A percentile compares a stretch with the other conserved stretches of the same genome.
Conservation (phyloP, 1,284 basidiomycete genomes). For the Ustilago esculenta region DNA sequence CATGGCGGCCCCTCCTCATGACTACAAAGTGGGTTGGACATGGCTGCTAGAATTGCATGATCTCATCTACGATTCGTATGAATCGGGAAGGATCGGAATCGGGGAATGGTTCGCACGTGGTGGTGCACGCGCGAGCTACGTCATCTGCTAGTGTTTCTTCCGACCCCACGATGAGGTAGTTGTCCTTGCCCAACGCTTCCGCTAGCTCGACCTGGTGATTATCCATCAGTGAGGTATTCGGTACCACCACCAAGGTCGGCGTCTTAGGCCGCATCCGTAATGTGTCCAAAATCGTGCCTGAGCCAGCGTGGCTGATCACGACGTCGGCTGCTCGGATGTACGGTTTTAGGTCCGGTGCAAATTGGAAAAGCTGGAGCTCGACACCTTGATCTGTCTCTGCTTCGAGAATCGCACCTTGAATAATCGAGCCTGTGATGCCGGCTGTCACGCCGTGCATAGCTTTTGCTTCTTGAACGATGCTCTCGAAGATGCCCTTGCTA, state of each 20-base stretch:
- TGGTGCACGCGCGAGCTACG: constrained; percentile 11
- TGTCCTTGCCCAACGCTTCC: constrained; percentile 71
- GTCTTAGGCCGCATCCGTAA: constrained; percentile 71
- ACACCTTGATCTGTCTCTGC: constrained; percentile 25
- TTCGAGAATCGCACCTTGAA: constrained; percentile 24
- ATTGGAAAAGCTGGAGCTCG: constrained; percentile 45
- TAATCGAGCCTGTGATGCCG: not conserved
- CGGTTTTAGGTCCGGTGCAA: constrained; percentile 35
- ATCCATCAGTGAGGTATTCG: constrained; percentile 87
- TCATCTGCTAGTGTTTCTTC: constrained; percentile 28
- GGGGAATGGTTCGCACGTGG: constrained; percentile 15
- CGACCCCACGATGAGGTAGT: constrained; percentile 23
- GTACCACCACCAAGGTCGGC: constrained; percentile 84
- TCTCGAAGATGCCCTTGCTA: constrained; percentile 21
- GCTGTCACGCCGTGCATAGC: constrained; percentile 9
- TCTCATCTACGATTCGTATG: constrained; percentile 24
- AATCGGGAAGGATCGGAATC: constrained; percentile 45
- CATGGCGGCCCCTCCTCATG: not conserved
- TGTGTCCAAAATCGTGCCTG: constrained; percentile 91
- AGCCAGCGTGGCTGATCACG: constrained; percentile 92
- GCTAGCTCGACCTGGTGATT: constrained; percentile 94
- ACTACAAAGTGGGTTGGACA: not conserved
- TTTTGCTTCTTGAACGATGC: constrained; percentile 30
- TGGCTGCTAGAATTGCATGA: constrained; percentile 11
- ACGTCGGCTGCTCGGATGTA: constrained; percentile 75